These are phyloP conservation scores for Ophiostoma montium DNA, from an alignment of 2,329 filamentous ascomycete genomes.

Conservation along the genomic window DNA sequence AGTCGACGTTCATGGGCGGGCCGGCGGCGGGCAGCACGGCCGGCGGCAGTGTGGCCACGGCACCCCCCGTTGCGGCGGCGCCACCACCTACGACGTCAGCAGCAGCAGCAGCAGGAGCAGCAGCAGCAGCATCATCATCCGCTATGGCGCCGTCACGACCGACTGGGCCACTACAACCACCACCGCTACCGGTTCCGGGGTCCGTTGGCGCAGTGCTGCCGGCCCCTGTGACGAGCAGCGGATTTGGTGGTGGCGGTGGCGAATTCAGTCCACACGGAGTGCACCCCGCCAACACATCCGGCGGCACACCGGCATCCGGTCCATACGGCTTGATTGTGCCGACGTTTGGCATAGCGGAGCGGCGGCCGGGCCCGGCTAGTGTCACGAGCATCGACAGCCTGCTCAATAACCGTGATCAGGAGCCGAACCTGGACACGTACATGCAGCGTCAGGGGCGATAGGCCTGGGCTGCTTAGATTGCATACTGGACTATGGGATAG, in stretches of 20 bases:
- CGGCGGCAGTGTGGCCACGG: neutral
- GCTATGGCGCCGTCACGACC: too few relatives aligned
- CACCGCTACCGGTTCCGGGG: neutral
- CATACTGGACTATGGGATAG: too few relatives aligned
- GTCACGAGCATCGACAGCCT: slow-evolving; percentile 14
- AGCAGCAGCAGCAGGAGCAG: neutral
- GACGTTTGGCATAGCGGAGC: neutral
- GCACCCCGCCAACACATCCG: too few relatives aligned
- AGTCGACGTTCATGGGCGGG: slow-evolving; percentile 3
- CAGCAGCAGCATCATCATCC: neutral
- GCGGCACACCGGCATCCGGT: neutral
- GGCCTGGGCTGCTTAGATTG: neutral
- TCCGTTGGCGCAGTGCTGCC: too few relatives aligned
- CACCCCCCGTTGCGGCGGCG: neutral
- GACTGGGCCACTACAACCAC: too few relatives aligned
- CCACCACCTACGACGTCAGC: neutral
- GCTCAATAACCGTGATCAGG: slow-evolving; percentile 10
- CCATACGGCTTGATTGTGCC: neutral
- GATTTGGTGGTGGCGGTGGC: too few relatives aligned
- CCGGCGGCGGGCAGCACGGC: slow-evolving; percentile 1
- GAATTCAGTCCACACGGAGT: too few relatives aligned
- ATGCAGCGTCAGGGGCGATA: neutral
- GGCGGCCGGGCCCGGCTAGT: slow-evolving; percentile 4
- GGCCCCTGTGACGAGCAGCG: too few relatives aligned
- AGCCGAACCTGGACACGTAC: slow-evolving; percentile 9